Percentiles rank a stretch among this genome's conserved stretches.
These are phyloP conservation scores for Saturnispora saitoi DNA, from an alignment of 805 yeast species.

Conservation along the genomic window DNA sequence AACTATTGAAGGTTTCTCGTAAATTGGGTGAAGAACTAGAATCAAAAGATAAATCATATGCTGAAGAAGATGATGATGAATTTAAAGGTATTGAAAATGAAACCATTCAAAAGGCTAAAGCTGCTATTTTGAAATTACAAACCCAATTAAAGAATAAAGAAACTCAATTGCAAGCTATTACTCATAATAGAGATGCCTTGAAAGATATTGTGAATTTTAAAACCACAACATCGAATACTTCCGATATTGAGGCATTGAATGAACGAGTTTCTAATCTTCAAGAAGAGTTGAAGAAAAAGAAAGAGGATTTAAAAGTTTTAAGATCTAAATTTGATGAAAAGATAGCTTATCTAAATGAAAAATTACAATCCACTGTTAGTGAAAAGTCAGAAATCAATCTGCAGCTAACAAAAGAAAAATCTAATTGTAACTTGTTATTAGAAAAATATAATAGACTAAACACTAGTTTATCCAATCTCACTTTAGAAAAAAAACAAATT, in stretches of 20 bases:
- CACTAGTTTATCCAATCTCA: slow-evolving; percentile 32
- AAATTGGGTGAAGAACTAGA: slow-evolving; percentile 68
- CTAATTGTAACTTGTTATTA: slow-evolving; percentile 43
- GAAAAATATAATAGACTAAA: slow-evolving; percentile 40
- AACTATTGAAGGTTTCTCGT: slow-evolving; percentile 60
- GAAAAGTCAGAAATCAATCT: slow-evolving; percentile 41
- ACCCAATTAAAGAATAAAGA: slow-evolving; percentile 46
- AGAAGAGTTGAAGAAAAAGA: slow-evolving; percentile 27
- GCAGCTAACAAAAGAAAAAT: slow-evolving; percentile 44
- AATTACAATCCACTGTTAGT: slow-evolving; percentile 31
- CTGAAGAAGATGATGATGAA: slow-evolving; percentile 36
- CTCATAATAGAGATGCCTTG: slow-evolving; percentile 65
- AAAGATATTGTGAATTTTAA: slow-evolving; percentile 30
- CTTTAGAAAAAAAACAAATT: slow-evolving; percentile 39
- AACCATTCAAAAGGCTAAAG: slow-evolving; percentile 40
- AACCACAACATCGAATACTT: slow-evolving; percentile 11
- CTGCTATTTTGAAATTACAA: slow-evolving; percentile 56
- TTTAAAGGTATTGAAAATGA: slow-evolving; percentile 30
- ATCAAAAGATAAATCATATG: slow-evolving; percentile 42
- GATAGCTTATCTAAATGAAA: slow-evolving; percentile 40
- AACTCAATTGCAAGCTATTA: slow-evolving; percentile 42
- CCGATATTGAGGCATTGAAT: slow-evolving; percentile 14
- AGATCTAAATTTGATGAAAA: slow-evolving; percentile 36
- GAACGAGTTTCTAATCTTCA: slow-evolving; percentile 22
- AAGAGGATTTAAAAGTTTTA: slow-evolving; percentile 32